Conservation (phyloP, 1,284 basidiomycete genomes). For the Trichosporon sp. region DNA sequence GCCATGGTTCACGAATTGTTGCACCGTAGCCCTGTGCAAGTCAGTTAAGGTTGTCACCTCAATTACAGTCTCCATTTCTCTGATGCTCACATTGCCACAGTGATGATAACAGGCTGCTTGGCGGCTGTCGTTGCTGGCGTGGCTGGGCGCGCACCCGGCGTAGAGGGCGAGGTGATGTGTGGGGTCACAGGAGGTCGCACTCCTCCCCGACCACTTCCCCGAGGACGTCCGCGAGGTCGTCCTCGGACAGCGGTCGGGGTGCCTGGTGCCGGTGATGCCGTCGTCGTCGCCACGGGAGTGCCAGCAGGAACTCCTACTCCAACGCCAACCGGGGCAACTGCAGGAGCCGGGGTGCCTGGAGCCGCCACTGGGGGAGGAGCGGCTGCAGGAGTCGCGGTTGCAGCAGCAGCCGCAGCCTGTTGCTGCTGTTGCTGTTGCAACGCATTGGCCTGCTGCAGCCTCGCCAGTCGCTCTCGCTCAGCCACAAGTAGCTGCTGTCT, state of each 20-base stretch:
- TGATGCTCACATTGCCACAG: constrained; percentile 30
- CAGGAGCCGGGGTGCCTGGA: constrained; percentile 11
- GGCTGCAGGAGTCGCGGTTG: neutral
- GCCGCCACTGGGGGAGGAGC: too few species aligned
- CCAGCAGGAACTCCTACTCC: neutral
- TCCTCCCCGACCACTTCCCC: constrained; percentile 31
- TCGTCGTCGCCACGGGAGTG: neutral
- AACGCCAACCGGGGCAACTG: constrained; percentile 23
- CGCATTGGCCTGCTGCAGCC: constrained; percentile 19
- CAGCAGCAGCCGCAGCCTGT: neutral
- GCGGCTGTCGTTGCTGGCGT: constrained; percentile 5
- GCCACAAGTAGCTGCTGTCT: constrained; percentile 8
- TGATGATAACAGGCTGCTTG: constrained; percentile 30
- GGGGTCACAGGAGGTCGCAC: constrained; percentile 20
- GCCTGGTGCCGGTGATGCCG: neutral
- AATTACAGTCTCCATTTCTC: neutral
- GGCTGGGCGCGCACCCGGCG: neutral
- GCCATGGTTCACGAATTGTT: constrained; percentile 26
- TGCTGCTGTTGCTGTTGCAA: constrained; percentile 18
- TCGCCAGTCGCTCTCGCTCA: constrained; percentile 23
- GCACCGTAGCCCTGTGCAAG: constrained; percentile 23
- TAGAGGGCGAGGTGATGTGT: neutral
- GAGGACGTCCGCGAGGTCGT: constrained; percentile 31
- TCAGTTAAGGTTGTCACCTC: constrained; percentile 9
- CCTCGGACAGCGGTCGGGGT: constrained; percentile 22